phyloP scores from a whole-genome alignment of 148 eudicot species.

The Spergularia marina region DNA sequence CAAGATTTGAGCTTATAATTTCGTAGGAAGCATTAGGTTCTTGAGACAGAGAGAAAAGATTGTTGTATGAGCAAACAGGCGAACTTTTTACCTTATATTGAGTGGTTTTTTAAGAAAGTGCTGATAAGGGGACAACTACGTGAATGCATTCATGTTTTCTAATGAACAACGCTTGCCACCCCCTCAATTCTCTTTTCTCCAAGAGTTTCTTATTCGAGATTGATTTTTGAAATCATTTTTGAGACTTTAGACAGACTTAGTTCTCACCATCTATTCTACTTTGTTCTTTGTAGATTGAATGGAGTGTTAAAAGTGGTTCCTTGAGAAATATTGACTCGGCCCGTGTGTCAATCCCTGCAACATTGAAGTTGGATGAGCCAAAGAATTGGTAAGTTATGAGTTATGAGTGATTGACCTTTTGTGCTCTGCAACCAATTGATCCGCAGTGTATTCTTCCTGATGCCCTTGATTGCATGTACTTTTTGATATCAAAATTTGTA shows the following conservation, averaged over 20 bases:
- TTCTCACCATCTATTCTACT: slow-evolving; percentile 9
- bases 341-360: slow-evolving; percentile 83
- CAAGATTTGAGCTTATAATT: neutral
- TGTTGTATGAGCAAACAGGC: neutral
- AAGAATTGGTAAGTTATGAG: slow-evolving; percentile 58
- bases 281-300: slow-evolving; percentile 58
- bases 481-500: neutral
- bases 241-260: neutral
- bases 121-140: too few species aligned
- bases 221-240: neutral
- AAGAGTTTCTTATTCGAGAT: neutral
- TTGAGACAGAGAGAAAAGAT: neutral
- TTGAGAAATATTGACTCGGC: slow-evolving; percentile 88
- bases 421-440: neutral
- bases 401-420: neutral
- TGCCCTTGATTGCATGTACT: slow-evolving; percentile 3
- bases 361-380: slow-evolving; percentile 70
- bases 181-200: neutral
- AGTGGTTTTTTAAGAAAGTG: too few species aligned
- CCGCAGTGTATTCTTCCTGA: neutral
- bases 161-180: too few species aligned
- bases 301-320: slow-evolving; percentile 87
- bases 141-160: too few species aligned
- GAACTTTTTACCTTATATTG: too few species aligned
- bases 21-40: neutral